Conservation (phyloP, 176 grass and related monocot genomes). For the Rhynchospora breviuscula region DNA sequence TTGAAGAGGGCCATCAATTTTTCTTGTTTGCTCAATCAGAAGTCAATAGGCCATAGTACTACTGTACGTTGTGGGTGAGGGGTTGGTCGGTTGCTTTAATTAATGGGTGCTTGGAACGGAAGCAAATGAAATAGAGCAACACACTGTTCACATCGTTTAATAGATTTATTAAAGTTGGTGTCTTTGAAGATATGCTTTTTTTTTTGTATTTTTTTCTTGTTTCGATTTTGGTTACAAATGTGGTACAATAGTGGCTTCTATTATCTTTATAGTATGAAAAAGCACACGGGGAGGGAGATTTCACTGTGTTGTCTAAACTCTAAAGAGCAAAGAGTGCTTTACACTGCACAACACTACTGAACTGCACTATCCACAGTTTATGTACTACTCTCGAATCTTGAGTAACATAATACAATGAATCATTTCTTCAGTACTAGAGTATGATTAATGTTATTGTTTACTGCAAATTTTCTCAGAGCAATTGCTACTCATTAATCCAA, state of each 20-base stretch:
- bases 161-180: neutral
- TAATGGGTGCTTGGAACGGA: neutral
- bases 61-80: neutral
- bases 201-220: neutral
- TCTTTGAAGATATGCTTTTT: neutral
- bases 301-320: neutral
- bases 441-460: neutral
- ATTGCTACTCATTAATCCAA: no score
- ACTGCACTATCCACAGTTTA: neutral
- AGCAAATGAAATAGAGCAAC: neutral
- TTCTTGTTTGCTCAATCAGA: neutral
- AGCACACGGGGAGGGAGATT: neutral
- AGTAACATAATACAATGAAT: neutral
- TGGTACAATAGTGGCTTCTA: neutral
- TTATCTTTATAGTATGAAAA: neutral
- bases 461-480: no score
- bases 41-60: neutral
- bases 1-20: neutral
- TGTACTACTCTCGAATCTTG: neutral
- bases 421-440: neutral
- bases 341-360: neutral
- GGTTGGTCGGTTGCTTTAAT: slow-evolving; percentile 4
- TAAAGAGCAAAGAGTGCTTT: neutral
- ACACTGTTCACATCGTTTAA: neutral
- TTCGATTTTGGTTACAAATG: neutral